Evolutionary conservation across 2,329 filamentous ascomycete species (phyloP), one percentile per base, ranked within the genome.

Genomic region (Hypocrella siamensis): DNA sequence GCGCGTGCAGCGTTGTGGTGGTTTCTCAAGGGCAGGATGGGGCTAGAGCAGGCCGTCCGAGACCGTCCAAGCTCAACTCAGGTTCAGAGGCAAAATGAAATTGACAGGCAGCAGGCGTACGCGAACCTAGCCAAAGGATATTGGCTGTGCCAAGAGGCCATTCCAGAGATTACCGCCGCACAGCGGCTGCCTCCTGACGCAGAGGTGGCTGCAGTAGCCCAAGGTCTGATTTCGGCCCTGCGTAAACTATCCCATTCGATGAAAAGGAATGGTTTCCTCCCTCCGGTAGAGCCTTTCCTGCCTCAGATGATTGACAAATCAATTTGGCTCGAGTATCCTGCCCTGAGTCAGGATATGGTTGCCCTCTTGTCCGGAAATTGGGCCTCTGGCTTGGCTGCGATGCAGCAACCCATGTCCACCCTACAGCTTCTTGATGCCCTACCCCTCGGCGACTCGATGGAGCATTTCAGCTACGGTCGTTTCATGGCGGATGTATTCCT

Each of bases 81-180:
- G 38, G 59, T 55, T 7, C 60, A 71, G 41, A 59, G 65, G 47
- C 57, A 66, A 43, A 66, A 61, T 39, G 61, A 71, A 40, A 58
- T 67, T 39, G 52, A 70, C 38, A 61, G 67, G 41, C 75, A 80
- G 35, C 86, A 93, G 53, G 78, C 83, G 2, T 85, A 92, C 44
- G 69, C 88, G 2, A 83, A 93, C 51, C 61, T 94, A 31, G 77
- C 82, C 17, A 94, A 93, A 51, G 67, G 76, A 1, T 79, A 82
- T 51, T 94, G 86, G 85, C 71, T 93, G n/a, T 65, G 57, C 17
- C 63, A 70, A 31, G 56, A 67, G 31, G 55, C 64, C 2, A 53
- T 73, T 6, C 62, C 65, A 2, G 65, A 71, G 35, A 51, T 69
- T 4, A 47, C 58, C 6, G 53, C 56, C 19, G 52, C 53, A 16